Evolutionary conservation across 2,329 filamentous ascomycete genomes (phyloP).

Genomic region (Aspergillus hortae): DNA sequence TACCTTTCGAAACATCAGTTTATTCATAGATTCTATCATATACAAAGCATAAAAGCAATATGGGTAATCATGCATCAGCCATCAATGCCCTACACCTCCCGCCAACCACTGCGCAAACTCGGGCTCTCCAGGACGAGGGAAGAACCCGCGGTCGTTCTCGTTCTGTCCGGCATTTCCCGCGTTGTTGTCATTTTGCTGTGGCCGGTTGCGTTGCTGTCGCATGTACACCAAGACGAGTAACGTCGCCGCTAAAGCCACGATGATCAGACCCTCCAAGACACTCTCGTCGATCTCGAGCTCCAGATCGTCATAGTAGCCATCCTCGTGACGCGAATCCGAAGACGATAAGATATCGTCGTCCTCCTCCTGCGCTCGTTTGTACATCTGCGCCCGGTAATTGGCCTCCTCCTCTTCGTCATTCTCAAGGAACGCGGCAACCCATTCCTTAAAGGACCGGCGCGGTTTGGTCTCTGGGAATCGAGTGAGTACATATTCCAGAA

Average conservation of each 20-base stretch:
- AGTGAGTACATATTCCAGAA: conserved; percentile 25
- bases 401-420: conserved; percentile 62
- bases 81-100: conserved; percentile 60
- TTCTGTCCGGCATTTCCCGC: conserved; percentile 22
- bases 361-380: conserved; percentile 35
- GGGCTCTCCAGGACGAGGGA: conserved; percentile 64
- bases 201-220: conserved; percentile 43
- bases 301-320: conserved; percentile 58
- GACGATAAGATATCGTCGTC: conserved; percentile 31
- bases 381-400: conserved; percentile 59
- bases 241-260: conserved; percentile 71
- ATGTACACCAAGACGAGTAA: conserved; percentile 80
- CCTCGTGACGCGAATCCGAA: conserved; percentile 35
- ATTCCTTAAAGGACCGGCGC: conserved; percentile 76
- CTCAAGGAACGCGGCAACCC: conserved; percentile 80
- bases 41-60: conserved; percentile 4
- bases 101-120: conserved; percentile 66
- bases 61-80: conserved; percentile 11
- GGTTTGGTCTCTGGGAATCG: conserved; percentile 58
- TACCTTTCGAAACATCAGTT: neutral
- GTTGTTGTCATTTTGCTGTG: conserved; percentile 33
- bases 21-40: conserved; percentile 7
- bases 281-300: conserved; percentile 68
- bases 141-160: conserved; percentile 52
- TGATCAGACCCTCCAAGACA: conserved; percentile 77